Conservation (phyloP, 2,329 filamentous ascomycete genomes). For the Byssothecium circinans region DNA sequence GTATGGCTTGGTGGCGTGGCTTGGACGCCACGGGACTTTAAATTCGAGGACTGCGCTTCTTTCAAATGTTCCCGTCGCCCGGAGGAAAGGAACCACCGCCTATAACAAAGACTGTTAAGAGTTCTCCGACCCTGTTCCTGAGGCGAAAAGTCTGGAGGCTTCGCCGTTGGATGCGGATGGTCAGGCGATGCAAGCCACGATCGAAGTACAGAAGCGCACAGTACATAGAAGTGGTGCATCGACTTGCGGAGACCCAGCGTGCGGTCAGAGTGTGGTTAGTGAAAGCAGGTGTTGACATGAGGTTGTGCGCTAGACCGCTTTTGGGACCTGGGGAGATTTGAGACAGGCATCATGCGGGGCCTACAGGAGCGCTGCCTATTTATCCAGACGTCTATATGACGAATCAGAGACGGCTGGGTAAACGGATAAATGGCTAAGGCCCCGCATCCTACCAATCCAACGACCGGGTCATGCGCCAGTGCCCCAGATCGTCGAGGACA, state of each 20-base stretch:
- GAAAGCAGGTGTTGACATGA: slow-evolving; percentile 19
- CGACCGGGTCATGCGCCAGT: slow-evolving; percentile 18
- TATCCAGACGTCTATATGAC: slow-evolving; percentile 12
- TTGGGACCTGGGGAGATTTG: slow-evolving; percentile 3
- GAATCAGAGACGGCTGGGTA: slow-evolving; percentile 11
- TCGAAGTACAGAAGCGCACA: slow-evolving; percentile 10
- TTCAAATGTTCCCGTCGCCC: slow-evolving; percentile 11
- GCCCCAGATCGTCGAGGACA: slow-evolving; percentile 35
- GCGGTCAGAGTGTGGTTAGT: slow-evolving; percentile 14
- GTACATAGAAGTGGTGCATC: too few species aligned
- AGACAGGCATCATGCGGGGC: slow-evolving; percentile 15
- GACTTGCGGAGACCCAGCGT: not conserved
- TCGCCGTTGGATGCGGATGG: slow-evolving; percentile 18
- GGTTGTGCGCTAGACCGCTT: slow-evolving; percentile 12
- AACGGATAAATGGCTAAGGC: slow-evolving; percentile 15
- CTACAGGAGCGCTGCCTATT: slow-evolving; percentile 9
- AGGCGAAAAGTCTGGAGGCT: slow-evolving; percentile 4
- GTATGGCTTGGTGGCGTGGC: too few species aligned
- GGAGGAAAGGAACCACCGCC: slow-evolving; percentile 22
- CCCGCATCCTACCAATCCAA: slow-evolving; percentile 18
- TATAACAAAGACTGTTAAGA: slow-evolving; percentile 19
- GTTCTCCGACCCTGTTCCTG: slow-evolving; percentile 16
- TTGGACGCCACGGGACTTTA: slow-evolving; percentile 13
- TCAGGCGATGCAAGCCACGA: slow-evolving; percentile 31
- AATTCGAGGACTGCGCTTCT: slow-evolving; percentile 3